phyloP scores from a whole-genome alignment of 805 yeast species.

The Monosporozyma solicola region DNA sequence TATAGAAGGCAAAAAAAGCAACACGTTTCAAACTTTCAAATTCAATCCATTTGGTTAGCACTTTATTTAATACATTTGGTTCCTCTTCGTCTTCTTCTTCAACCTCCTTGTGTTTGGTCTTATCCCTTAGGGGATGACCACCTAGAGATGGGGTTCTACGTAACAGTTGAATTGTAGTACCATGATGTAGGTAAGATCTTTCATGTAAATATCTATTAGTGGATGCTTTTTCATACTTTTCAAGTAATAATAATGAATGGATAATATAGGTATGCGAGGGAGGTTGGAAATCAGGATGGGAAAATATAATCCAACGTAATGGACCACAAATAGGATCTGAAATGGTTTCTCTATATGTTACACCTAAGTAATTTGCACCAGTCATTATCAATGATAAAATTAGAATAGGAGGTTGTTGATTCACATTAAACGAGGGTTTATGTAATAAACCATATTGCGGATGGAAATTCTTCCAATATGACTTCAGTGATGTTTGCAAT shows the following conservation, averaged over 20 bases:
- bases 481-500: constrained; percentile 16
- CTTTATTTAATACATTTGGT: constrained; percentile 18
- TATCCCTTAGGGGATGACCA: constrained; percentile 46
- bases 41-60: constrained; percentile 55
- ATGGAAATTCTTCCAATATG: constrained; percentile 49
- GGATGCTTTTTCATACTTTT: constrained; percentile 69
- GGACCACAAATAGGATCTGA: constrained; percentile 37
- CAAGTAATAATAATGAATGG: constrained; percentile 65
- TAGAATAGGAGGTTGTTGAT: constrained; percentile 42
- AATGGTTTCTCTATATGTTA: constrained; percentile 17
- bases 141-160: constrained; percentile 70
- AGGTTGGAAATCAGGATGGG: constrained; percentile 62
- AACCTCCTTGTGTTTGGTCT: constrained; percentile 1
- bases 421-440: constrained; percentile 41
- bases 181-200: constrained; percentile 78
- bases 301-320: constrained; percentile 59
- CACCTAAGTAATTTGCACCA: constrained; percentile 40
- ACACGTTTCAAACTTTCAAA: constrained; percentile 70
- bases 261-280: constrained; percentile 72
- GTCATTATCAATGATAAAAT: constrained; percentile 47
- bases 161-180: constrained; percentile 70
- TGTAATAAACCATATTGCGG: constrained; percentile 44
- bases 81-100: constrained; percentile 1
- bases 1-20: constrained; percentile 72
- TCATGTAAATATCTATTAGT: constrained; percentile 65